phyloP scores from a whole-genome alignment of 176 grass and related monocot species.

The Musa schizocarpa region DNA sequence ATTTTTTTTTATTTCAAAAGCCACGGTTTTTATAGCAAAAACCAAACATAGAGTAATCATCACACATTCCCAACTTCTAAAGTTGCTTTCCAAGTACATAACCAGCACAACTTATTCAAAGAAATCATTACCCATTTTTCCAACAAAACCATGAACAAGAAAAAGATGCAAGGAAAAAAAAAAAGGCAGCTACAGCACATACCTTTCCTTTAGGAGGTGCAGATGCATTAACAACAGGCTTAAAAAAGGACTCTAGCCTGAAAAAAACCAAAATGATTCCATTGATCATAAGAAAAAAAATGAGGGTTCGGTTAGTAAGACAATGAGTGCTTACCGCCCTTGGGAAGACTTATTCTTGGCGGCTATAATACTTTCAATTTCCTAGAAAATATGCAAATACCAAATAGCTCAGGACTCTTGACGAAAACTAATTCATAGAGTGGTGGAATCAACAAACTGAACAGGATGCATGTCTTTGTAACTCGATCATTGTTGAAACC shows the following conservation, averaged over 20 bases:
- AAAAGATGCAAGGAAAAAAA: neutral
- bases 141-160: neutral
- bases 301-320: neutral
- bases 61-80: no score
- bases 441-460: conserved; percentile 16
- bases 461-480: conserved; percentile 43
- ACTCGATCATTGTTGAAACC: conserved; percentile 75
- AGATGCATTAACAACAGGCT: conserved; percentile 22
- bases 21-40: no score
- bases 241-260: conserved; percentile 44
- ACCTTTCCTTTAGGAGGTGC: conserved; percentile 19
- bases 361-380: conserved; percentile 71
- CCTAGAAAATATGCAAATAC: conserved; percentile 38
- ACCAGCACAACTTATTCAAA: no score
- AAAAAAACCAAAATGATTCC: conserved; percentile 20
- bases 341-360: conserved; percentile 49
- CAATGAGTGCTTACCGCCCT: conserved; percentile 40
- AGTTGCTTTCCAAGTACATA: no score
- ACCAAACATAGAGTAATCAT: no score
- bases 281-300: conserved; percentile 6
- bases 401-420: neutral
- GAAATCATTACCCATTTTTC: no score
- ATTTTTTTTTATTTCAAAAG: no score
- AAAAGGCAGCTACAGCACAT: neutral
- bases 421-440: conserved; percentile 8